Percentiles rank a stretch among this genome's conserved stretches.
Conservation (phyloP, 2,329 filamentous ascomycete genomes). For the Ophioceras dolichostomum region DNA sequence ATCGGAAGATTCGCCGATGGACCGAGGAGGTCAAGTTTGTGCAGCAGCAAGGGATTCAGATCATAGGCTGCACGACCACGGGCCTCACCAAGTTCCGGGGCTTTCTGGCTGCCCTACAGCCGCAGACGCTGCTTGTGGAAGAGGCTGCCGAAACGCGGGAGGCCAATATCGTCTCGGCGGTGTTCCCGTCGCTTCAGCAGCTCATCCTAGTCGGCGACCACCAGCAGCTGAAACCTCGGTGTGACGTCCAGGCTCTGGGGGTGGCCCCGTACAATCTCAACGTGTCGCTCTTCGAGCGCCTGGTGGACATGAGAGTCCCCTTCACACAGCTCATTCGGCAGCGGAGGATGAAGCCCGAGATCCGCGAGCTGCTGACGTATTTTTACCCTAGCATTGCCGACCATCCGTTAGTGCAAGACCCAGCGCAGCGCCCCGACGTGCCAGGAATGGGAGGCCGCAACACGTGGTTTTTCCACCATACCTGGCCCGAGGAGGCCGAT, state of each 20-base stretch:
- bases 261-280: slow-evolving; percentile 52
- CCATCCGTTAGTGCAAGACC: slow-evolving; percentile 25
- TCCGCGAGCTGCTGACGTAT: slow-evolving; percentile 29
- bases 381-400: slow-evolving; percentile 34
- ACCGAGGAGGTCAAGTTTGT: slow-evolving; percentile 39
- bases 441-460: slow-evolving; percentile 28
- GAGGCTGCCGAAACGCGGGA: slow-evolving; percentile 70
- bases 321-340: slow-evolving; percentile 57
- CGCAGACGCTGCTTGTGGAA: slow-evolving; percentile 61
- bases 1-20: slow-evolving; percentile 45
- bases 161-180: slow-evolving; percentile 39
- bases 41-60: slow-evolving; percentile 22
- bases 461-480: slow-evolving; percentile 31
- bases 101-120: slow-evolving; percentile 52
- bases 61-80: slow-evolving; percentile 63
- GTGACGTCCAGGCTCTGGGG: slow-evolving; percentile 47
- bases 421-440: slow-evolving; percentile 21
- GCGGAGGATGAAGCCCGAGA: slow-evolving; percentile 39
- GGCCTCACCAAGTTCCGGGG: slow-evolving; percentile 70
- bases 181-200: slow-evolving; percentile 39
- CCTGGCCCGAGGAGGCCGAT: slow-evolving; percentile 52
- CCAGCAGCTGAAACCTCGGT: slow-evolving; percentile 62
- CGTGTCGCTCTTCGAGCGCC: slow-evolving; percentile 67
- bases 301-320: slow-evolving; percentile 53
- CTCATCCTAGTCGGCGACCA: slow-evolving; percentile 62